phyloP scores from a whole-genome alignment of 192 early-diverging fungal species.

The Linnemannia elongata region DNA sequence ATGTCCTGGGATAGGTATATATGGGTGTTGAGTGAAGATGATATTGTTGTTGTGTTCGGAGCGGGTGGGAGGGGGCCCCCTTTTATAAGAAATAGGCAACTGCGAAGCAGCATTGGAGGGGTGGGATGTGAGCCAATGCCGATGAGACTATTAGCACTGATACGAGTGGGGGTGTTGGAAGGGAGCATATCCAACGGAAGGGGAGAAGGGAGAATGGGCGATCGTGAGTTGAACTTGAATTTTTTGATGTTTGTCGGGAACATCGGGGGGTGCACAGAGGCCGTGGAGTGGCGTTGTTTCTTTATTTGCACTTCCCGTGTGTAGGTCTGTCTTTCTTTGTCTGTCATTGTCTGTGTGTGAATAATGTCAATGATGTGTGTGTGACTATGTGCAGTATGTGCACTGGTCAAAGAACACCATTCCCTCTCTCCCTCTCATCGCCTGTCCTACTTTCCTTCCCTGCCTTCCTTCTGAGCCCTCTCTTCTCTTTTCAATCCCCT shows the following conservation, averaged over 20 bases:
- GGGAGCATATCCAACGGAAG: no score
- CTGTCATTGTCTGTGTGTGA: no score
- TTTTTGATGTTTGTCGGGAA: neutral
- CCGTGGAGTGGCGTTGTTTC: conserved; percentile 7
- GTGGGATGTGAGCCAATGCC: neutral
- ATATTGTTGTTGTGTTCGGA: neutral
- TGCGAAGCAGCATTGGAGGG: neutral
- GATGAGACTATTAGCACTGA: neutral
- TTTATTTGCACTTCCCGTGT: conserved; percentile 38
- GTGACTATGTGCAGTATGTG: no score
- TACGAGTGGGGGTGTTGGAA: neutral
- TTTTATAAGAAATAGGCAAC: conserved; percentile 1
- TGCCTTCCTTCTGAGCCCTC: no score
- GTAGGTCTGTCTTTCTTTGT: no score
- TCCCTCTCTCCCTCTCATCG: no score
- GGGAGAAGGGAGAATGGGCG: no score
- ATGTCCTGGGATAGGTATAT: neutral
- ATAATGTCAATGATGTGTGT: no score
- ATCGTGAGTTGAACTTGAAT: neutral
- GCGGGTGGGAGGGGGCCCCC: neutral
- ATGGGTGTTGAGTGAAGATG: neutral
- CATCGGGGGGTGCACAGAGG: conserved; percentile 1
- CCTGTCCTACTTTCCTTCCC: no score
- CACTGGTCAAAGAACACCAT: no score
- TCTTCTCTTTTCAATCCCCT: neutral